Base-by-base conservation (phyloP, 257 asterid genomes). In the Osmanthus fragrans region DNA sequence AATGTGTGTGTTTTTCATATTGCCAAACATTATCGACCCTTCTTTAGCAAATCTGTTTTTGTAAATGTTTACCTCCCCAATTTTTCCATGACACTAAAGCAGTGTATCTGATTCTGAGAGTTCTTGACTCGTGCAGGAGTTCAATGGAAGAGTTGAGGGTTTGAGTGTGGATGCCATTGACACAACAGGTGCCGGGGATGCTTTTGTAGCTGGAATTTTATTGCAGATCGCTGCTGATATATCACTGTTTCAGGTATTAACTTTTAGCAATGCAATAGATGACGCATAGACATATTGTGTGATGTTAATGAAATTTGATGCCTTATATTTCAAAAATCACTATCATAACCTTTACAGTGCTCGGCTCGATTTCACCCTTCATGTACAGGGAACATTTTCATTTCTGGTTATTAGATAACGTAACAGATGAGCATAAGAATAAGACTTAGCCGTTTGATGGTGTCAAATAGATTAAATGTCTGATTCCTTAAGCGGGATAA, bases 131-230 rank as follows among this genome's bases (percentile, higher is more conserved):
- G 71, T 76, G 34, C 89, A 96, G 99, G 96, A 90, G 78, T 93
- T 93, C 76, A 93, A 81, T 76, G 99, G 99, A 82, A 84, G 94
- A 85, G 98, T 93, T 69, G 84, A 85, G 80, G 99, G 99, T 40
- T 73, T 96, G 79, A 90, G 84, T 84, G 99, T 86, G 64, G 93
- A 96, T 60, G 74, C 93, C 19, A 92, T 96, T 4, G 99, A 93
- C 74, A 89, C 98, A 23, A 96, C 99, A 0, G 99, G 99, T 4
- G 98, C 99, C 4, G 98, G 99, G 64, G 99, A 96, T 87, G 99
- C 99, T 80, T 96, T 93, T 82, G 99, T 96, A 18, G 98, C 98
- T 36, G 98, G 98, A 79, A 79, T 92, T 80, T 86, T 93, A 79
- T 80, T 95, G 8, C 97, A 96, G 77, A 49, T 96, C 49, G 98